These are phyloP conservation scores for Paecilomyces sp. DNA, from an alignment of 2,329 filamentous ascomycete species.

Conservation along the genomic window DNA sequence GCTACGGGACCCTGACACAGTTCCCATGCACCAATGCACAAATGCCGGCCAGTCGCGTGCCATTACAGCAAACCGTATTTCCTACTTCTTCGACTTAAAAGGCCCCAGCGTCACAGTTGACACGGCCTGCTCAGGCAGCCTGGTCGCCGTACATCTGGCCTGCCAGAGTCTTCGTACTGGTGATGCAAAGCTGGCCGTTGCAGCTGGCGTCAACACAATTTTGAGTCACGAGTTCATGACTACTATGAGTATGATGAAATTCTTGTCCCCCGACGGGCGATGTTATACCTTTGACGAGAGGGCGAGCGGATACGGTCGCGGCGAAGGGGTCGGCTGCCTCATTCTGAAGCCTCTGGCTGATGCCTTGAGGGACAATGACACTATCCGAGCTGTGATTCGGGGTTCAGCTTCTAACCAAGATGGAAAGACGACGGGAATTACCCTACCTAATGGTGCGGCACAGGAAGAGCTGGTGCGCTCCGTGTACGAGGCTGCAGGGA, in stretches of 20 bases:
- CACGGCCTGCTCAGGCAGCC: constrained; percentile 12
- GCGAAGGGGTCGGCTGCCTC: constrained; percentile 6
- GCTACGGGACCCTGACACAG: constrained; percentile 11
- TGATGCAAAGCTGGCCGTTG: constrained; percentile 2
- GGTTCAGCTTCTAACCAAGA: background rate
- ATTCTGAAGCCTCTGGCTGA: constrained; percentile 8
- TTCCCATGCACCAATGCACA: constrained; percentile 10
- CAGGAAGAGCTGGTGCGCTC: constrained; percentile 33
- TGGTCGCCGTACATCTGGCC: constrained; percentile 14
- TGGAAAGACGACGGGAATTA: constrained; percentile 7
- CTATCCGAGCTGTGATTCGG: constrained; percentile 3
- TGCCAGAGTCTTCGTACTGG: constrained; percentile 10
- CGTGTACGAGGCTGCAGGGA: constrained; percentile 29
- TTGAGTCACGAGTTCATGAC: background rate
- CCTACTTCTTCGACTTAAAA: constrained; percentile 14
- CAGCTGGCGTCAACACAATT: constrained; percentile 4
- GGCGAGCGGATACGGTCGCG: constrained; percentile 5
- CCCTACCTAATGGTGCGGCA: constrained; percentile 16
- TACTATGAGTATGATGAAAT: background rate
- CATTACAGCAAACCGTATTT: constrained; percentile 15
- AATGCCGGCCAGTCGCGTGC: background rate
- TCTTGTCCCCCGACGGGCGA: background rate
- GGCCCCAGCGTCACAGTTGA: constrained; percentile 14
- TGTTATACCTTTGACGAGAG: constrained; percentile 4
- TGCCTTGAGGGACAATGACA: constrained; percentile 6